Base-by-base conservation (phyloP, 2,329 filamentous ascomycete species). In the Beauveria australis region DNA sequence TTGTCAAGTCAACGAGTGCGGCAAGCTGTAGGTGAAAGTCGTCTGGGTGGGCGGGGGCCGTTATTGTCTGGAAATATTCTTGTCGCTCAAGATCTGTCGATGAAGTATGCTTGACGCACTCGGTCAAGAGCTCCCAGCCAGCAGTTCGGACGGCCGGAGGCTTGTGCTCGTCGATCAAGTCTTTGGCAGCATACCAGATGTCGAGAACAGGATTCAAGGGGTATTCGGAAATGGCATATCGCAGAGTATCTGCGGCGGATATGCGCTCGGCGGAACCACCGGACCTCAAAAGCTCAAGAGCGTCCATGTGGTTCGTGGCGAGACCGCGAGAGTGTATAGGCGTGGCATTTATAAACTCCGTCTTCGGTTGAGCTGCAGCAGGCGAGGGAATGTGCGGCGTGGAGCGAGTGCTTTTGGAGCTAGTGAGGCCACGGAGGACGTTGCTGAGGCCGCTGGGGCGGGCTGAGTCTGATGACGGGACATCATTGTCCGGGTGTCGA, bases 1-100 rank as follows among this genome's bases (percentile, higher is more conserved):
- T 81, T 2, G 85, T 86, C 60, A 89, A 74, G 59, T 86, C 82
- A 33, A 83, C 77, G 22, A 89, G 75, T 18, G 85, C 81, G 33
- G 79, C 78, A n/a, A 89, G 79, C 69, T 88, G 86, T 5, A 87
- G 72, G 67, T 86, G 79, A 64, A 88, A 88, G 68, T 89, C 86
- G 43, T 87, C 83, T 1, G 80, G 76, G 63, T 81, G 78, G 30
- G 80, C 80, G 10, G 78, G 74, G 7, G 78, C 78, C 14, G 83
- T 81, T 40, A 89, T 74, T 0, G 85, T 84, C 64, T 81, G 78
- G 66, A 88, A 89, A 67, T 85, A 88, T 64, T 86, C 83, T 64
- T 81, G 79, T 53, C 87, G 81, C 70, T 89, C 86, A 33, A 88
- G 78, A 64, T 86, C 84, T n/a, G 84, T 86, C 6, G 84, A 83